Evolutionary conservation across 345 rosid species (phyloP), one percentile per base, ranked within the genome.

Genomic region (Carallia brachiata): DNA sequence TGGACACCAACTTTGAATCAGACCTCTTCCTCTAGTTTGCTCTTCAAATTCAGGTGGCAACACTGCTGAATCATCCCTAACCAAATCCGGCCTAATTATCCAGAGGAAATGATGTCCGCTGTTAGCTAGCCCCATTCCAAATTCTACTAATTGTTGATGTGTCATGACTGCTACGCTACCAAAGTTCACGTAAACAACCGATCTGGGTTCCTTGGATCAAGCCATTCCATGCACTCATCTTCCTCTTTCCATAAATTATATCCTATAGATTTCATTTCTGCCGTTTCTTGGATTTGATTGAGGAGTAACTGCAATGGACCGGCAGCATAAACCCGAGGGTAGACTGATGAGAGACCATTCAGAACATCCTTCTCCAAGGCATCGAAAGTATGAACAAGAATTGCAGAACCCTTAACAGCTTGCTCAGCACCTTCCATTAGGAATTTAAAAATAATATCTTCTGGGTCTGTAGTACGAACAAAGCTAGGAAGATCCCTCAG

Each of bases 161-260:
- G 30, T 36, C 64, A 61, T 32, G 23, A 18, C 23, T 4, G 64
- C 18, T 36, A 61, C 34, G 64, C 64, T 61, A 15, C 64, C 64
- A n/a, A 61, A 61, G 18, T 61, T 61, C n/a, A 52, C 55, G 5
- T 52, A 52, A 52, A 52, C 1, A 1, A 52, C 55, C 19, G 55
- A 52, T 6, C 0, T 15, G n/a, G 55, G 55, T 6, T 52, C 55
- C 23, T 2, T 52, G 55, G 23, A 13, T 52, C 64, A 61, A 61
- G 10, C 63, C 63, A 60, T 34, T 34, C 36, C 8, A 60, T 7
- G 37, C 39, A 32, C 16, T 60, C 63, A 34, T n/a, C 1, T 6
- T 60, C 63, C 31, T 60, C 63, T 34, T 31, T 60, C 63, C 63
- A 60, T 7, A 60, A n/a, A 60, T 31, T 60, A 36, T 34, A 23